Evolutionary conservation across 2,329 filamentous ascomycete species (phyloP), one percentile per base, ranked within the genome.

Genomic region (Penicillium sp.): DNA sequence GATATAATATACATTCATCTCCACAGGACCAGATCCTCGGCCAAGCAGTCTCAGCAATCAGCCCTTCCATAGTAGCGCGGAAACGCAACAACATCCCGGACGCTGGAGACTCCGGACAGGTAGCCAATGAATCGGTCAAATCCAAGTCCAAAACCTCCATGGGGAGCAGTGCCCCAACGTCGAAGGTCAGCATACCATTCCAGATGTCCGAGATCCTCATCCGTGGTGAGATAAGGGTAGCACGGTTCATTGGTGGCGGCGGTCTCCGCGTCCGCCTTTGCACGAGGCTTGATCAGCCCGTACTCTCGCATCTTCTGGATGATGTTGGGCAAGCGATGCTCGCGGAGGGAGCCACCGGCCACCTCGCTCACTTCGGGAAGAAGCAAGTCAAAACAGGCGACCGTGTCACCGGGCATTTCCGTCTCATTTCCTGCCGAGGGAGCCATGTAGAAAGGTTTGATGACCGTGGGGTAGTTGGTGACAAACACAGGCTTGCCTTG

Each of bases 401-500:
- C 89, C 4, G 89, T 94, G 42, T 68, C 61, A 32, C 57, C 51
- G 9, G 56, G 40, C 1, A 37, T 44, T 5, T 46, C 60, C 13
- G 13, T 33, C 9, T 50, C 45, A 5, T 47, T 35, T 13, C 43
- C 38, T 18, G 59, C 48, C 1, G 79, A 80, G 12, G 82, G 80
- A 2, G 80, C 69, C 86, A 90, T 90, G 69, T 90, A 98, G 71
- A 97, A 98, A 9, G 91, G 88, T 71, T 98, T 98, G 66, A 93
- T 83, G 41, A 77, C 75, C 55, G 81, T 81, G n/a, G 93, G 93
- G 65, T 96, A 98, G 66, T 96, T 79, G 11, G 90, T 97, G 55
- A 98, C 83, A 65, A 97, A 97, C 39, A 97, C 77, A 6, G 93
- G 93, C 1, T 72, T 70, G 13, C 77, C 76, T 41, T 79, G 73